phyloP scores from a whole-genome alignment of 2,329 filamentous ascomycete genomes.

The Arachnopeziza araneosa region DNA sequence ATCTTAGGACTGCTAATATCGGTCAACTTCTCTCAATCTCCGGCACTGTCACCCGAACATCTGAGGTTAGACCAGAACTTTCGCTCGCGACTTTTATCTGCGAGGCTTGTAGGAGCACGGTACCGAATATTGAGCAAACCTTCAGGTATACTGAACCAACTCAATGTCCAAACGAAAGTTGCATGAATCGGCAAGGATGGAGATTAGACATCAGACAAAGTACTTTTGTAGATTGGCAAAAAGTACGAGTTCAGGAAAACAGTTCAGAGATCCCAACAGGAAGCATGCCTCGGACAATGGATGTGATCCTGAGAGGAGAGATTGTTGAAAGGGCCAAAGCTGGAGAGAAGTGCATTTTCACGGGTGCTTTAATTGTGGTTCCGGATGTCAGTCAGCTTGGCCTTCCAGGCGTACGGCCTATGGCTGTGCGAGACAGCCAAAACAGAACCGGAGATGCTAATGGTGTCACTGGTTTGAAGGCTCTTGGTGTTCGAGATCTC shows the following conservation, averaged over 20 bases:
- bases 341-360: conserved; percentile 97
- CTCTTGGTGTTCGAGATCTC: conserved; percentile 87
- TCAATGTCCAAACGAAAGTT: conserved; percentile 84
- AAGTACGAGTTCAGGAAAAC: conserved; percentile 96
- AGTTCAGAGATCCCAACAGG: conserved; percentile 97
- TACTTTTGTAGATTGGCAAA: conserved; percentile 99
- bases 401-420: conserved; percentile 77
- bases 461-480: conserved; percentile 83
- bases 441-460: conserved; percentile 72
- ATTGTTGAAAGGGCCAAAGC: conserved; percentile 97
- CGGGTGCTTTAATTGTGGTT: conserved; percentile 90
- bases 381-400: conserved; percentile 94
- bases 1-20: conserved; percentile 78
- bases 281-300: conserved; percentile 97
- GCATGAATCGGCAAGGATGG: conserved; percentile 89
- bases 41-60: conserved; percentile 92
- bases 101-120: conserved; percentile 76
- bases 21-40: conserved; percentile 93
- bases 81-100: conserved; percentile 90
- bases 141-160: conserved; percentile 97
- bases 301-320: conserved; percentile 91
- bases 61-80: conserved; percentile 90
- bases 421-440: conserved; percentile 77
- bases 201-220: conserved; percentile 93
- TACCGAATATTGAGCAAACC: conserved; percentile 91